Percentiles rank a stretch among this genome's conserved stretches.
Conservation (phyloP, 345 rosid species). For the Erysimum cheiranthoides region DNA sequence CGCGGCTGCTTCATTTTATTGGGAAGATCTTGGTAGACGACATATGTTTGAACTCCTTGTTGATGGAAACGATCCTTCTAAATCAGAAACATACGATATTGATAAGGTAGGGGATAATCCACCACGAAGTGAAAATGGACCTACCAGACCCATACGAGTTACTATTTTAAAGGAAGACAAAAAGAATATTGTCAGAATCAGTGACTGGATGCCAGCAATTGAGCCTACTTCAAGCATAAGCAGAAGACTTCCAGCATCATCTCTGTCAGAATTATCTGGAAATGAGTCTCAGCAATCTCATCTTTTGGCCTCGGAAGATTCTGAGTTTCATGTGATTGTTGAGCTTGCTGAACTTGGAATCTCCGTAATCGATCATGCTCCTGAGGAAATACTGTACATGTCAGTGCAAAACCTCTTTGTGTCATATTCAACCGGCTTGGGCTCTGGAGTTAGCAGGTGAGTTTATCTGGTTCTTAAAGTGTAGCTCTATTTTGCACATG, state of each 20-base stretch:
- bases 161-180: conserved; percentile 83
- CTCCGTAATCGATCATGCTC: conserved; percentile 91
- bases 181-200: conserved; percentile 71
- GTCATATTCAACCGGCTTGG: conserved; percentile 91
- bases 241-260: conserved; percentile 47
- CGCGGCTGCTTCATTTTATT: conserved; percentile 88
- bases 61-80: conserved; percentile 70
- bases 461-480: conserved; percentile 34
- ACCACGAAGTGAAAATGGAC: conserved; percentile 63
- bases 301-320: conserved; percentile 50
- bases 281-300: conserved; percentile 59
- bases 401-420: conserved; percentile 84
- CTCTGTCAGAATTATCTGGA: conserved; percentile 53
- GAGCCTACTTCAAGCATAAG: conserved; percentile 56
- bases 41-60: conserved; percentile 74
- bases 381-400: conserved; percentile 89
- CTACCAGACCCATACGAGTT: conserved; percentile 78
- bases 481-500: conserved; percentile 15
- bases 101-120: conserved; percentile 85
- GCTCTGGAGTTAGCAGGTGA: conserved; percentile 89
- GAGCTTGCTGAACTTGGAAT: conserved; percentile 96
- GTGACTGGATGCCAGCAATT: conserved; percentile 96
- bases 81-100: conserved; percentile 67
- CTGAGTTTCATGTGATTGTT: conserved; percentile 84
- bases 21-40: conserved; percentile 94